phyloP scores from a whole-genome alignment of 768 basidiomycete genomes.

The Podaxis carcinomalis region DNA sequence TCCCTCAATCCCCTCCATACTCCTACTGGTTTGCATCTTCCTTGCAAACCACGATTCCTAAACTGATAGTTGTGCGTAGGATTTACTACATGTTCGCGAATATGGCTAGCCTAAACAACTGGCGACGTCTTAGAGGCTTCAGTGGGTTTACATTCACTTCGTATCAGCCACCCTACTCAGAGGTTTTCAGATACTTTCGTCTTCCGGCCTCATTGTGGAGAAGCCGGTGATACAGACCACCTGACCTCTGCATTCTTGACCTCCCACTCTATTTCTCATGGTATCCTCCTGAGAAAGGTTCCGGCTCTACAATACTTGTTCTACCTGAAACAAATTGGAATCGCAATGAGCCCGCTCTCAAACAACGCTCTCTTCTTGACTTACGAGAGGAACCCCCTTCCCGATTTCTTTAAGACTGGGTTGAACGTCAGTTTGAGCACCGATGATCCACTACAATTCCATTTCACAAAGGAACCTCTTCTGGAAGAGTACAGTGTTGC shows the following conservation, averaged over 20 bases:
- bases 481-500: conserved; percentile 98
- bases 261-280: conserved; percentile 97
- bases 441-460: conserved; percentile 94
- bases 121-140: conserved; percentile 84
- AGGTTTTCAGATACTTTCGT: conserved; percentile 80
- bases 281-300: conserved; percentile 96
- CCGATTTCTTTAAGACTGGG: conserved; percentile 95
- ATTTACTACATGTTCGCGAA: conserved; percentile 98
- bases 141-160: conserved; percentile 47
- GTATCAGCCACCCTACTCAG: background rate
- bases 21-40: conserved; percentile 75
- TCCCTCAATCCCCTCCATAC: conserved; percentile 87
- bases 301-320: conserved; percentile 96
- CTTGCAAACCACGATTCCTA: background rate
- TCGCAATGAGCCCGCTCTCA: conserved; percentile 97
- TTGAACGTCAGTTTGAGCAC: conserved; percentile 96
- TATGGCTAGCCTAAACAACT: conserved; percentile 91
- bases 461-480: conserved; percentile 95
- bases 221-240: conserved; percentile 98
- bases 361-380: conserved; percentile 97
- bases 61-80: conserved; percentile 38
- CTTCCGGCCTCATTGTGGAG: conserved; percentile 93
- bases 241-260: conserved; percentile 94
- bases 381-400: conserved; percentile 95
- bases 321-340: conserved; percentile 96